Base-by-base conservation (phyloP, 805 yeast genomes). In the Candida rishiriensis region DNA sequence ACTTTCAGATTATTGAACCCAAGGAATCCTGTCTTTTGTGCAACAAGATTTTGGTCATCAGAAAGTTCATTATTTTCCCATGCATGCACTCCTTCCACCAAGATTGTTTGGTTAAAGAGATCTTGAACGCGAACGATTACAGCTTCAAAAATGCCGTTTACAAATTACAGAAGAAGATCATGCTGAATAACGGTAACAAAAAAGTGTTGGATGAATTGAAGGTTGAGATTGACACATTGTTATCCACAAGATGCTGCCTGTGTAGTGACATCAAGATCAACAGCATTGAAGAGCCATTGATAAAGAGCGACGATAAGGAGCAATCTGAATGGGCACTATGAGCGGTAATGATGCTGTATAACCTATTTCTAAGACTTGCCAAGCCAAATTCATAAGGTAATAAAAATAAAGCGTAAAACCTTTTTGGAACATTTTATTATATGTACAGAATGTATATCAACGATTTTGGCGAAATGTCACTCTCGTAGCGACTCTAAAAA, bases 71-170 rank as follows among this genome's bases (percentile, higher is more conserved):
- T 42, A 79, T 82, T 5, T 93, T 88, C 58, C 97, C 97, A 0
- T 93, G 99, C 60, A 84, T 78, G 44, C 99, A 93, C 61, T 79
- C 87, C 5, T 85, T 87, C 65, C 98, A 93, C 59, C 82, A 81
- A 41, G 96, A 89, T 59, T 93, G 99, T 66, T 63, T 88, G n/a
- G 76, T 85, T 7, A 75, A 77, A 44, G 68, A 68, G 33, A 77
- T 85, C 30, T 58, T 83, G 41, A 69, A 71, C 31, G 80, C 84
- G 29, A 81, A 80, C 36, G 88, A 88, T 52, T 83, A 82, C 59
- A 72, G 79, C 34, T 72, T 83, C 41, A 82, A 83, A 59, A 81
- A 78, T 56, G 69, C 77, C 29, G 76, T 86, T 44, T 79, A 79
- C 45, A 74, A 71, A 42, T 65, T 82, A 35, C 79, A 78, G 48